Base-by-base conservation (phyloP, 305 asterid species). In the Rubia peregrina region DNA sequence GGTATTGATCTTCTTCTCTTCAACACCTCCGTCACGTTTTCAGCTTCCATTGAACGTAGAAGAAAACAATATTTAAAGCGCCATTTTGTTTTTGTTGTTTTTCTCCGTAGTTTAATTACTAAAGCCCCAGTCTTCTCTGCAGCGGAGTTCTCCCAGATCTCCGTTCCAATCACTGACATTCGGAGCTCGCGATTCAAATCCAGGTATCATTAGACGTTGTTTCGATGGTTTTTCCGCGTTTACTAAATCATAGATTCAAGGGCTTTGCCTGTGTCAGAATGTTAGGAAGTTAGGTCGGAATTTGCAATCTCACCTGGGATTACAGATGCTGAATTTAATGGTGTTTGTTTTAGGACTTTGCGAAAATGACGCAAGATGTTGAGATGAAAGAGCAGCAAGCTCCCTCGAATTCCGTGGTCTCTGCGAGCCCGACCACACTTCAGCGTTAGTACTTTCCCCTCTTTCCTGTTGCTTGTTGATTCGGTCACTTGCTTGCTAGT, bases 361-460 rank as follows among this genome's bases (percentile, higher is more conserved):
- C 74, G 40, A 81, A 78, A 71, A 85, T 89, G 97, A 89, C 92
- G 74, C 90, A 84, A 82, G 98, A 90, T 73, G 83, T 88, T 71
- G 96, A 93, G 87, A 90, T 90, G 95, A 83, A 88, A 78, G 95
- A 89, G 83, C 89, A 90, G 67, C 80, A 88, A 1, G 82, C 82
- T 51, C 80, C 85, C 19, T 81, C 90, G 73, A 74, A 83, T 78
- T 64, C 85, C 61, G 53, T 79, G 41, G n/a, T 85, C 65, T 24
- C 89, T n/a, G 53, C 83, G 63, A 74, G 82, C 55, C 88, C 90
- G 11, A 70, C 92, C 8, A 76, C 77, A 77, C 79, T 90, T 48
- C 90, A 85, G 79, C 78, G 96, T 93, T 69, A 33, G 65, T 61
- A 3, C 17, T 74, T 61, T 10, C 0, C 5, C 3, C 14, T 0